Conservation (phyloP, 495 filamentous ascomycete species). For the Hypoxylon intermedium region DNA sequence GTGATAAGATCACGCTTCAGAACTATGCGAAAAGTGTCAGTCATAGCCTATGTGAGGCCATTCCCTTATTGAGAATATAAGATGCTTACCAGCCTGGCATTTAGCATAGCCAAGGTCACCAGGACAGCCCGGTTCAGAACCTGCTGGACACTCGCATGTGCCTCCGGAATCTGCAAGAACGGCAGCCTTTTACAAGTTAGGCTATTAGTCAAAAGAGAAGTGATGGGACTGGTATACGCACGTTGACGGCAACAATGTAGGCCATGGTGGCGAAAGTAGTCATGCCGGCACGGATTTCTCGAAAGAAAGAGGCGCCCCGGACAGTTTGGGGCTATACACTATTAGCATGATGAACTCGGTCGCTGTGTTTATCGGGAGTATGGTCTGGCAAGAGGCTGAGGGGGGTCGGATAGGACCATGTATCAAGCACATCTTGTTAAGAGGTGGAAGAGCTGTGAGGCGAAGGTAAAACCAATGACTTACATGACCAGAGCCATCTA, state of each 20-base stretch:
- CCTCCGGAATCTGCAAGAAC: conserved; percentile 71
- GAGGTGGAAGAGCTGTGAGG: background rate
- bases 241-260: conserved; percentile 73
- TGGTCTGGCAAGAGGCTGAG: background rate
- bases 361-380: background rate
- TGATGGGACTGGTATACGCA: conserved; percentile 30
- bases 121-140: conserved; percentile 57
- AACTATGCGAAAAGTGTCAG: conserved; percentile 46
- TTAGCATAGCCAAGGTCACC: conserved; percentile 63
- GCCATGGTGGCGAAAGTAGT: conserved; percentile 89
- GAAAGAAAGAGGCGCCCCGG: conserved; percentile 69
- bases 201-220: conserved; percentile 45
- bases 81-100: conserved; percentile 54
- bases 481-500: conserved; percentile 74
- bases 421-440: background rate
- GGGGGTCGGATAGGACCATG: background rate
- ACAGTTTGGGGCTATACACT: conserved; percentile 62
- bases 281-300: conserved; percentile 79
- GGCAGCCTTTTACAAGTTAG: conserved; percentile 48
- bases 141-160: conserved; percentile 68
- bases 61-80: background rate
- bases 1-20: conserved; percentile 79
- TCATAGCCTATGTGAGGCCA: conserved; percentile 21
- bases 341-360: conserved; percentile 9
- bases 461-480: conserved; percentile 37